Percentiles rank a stretch among this genome's conserved stretches.
Conservation (phyloP, 805 yeast species). For the Candida nonsorbophila region DNA sequence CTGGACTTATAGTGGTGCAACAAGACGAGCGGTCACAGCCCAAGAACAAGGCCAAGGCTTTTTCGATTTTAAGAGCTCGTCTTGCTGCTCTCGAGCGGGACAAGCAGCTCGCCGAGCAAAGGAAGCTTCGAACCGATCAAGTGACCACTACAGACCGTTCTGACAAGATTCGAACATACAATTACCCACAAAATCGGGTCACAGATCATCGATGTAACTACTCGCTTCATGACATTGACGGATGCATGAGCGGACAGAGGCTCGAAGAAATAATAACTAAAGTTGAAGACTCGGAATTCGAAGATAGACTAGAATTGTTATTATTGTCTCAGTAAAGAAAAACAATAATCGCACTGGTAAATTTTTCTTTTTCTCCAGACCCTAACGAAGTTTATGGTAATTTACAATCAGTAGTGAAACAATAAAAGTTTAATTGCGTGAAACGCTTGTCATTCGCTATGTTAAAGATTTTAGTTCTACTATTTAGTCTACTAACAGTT, state of each 20-base stretch:
- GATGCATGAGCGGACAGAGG: constrained; percentile 33
- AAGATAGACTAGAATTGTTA: constrained; percentile 19
- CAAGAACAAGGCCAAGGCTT: constrained; percentile 88
- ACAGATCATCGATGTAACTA: constrained; percentile 91
- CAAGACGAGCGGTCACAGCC: constrained; percentile 97
- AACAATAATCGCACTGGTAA: no score
- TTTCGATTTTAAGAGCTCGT: constrained; percentile 73
- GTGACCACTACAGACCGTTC: constrained; percentile 86
- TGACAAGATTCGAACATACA: constrained; percentile 91
- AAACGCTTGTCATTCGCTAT: no score
- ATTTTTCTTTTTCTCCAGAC: no score
- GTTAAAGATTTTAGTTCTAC: no score
- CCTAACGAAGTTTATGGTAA: no score
- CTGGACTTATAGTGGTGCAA: constrained; percentile 83
- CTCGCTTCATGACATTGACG: constrained; percentile 64
- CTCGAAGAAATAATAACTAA: constrained; percentile 31
- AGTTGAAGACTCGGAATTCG: constrained; percentile 34
- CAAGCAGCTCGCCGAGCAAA: constrained; percentile 59
- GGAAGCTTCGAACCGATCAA: constrained; percentile 68
- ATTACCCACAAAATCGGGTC: constrained; percentile 85
- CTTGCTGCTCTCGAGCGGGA: constrained; percentile 75
- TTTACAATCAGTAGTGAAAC: no score
- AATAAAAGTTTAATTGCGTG: no score
- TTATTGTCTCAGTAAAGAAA: no score
- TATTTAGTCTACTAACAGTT: no score